Evolutionary conservation across 768 basidiomycete genomes (phyloP).

Genomic region (Mycena galericulata): DNA sequence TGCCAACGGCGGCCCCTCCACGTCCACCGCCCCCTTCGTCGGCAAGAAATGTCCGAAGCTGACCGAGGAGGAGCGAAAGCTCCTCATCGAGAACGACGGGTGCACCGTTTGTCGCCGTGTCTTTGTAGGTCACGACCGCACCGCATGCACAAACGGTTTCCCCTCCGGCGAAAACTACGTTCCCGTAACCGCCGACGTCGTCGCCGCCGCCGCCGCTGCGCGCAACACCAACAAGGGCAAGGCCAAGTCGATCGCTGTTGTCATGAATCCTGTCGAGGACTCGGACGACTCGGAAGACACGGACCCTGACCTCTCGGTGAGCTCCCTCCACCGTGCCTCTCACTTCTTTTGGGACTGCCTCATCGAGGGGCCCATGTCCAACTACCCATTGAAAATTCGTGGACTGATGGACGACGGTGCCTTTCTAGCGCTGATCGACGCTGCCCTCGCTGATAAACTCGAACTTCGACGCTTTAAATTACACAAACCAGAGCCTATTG

Average conservation of each 20-base stretch:
- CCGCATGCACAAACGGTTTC: not conserved
- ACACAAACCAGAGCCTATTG: not conserved
- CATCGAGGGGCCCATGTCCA: constrained; percentile 2
- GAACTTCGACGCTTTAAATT: not conserved
- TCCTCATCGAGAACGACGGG: not conserved
- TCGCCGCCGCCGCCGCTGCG: not conserved
- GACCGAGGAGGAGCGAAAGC: not conserved
- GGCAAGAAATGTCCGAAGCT: not conserved
- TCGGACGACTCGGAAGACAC: not conserved
- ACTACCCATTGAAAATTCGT: not conserved
- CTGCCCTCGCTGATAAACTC: not conserved
- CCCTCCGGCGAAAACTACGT: not conserved
- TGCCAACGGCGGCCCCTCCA: not conserved
- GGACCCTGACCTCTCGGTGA: not conserved
- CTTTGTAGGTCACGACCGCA: not conserved
- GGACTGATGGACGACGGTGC: constrained; percentile 19
- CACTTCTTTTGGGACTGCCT: constrained; percentile 21
- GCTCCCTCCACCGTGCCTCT: not conserved
- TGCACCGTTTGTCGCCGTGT: not conserved
- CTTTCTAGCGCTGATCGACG: constrained; percentile 13
- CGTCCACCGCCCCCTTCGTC: not conserved
- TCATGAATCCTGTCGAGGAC: not conserved
- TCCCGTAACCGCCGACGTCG: not conserved
- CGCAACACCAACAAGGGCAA: not conserved
- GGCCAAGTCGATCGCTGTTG: not conserved